These are phyloP conservation scores for Talaromyces wortmannii DNA, from an alignment of 495 filamentous ascomycete genomes.

Conservation along the genomic window DNA sequence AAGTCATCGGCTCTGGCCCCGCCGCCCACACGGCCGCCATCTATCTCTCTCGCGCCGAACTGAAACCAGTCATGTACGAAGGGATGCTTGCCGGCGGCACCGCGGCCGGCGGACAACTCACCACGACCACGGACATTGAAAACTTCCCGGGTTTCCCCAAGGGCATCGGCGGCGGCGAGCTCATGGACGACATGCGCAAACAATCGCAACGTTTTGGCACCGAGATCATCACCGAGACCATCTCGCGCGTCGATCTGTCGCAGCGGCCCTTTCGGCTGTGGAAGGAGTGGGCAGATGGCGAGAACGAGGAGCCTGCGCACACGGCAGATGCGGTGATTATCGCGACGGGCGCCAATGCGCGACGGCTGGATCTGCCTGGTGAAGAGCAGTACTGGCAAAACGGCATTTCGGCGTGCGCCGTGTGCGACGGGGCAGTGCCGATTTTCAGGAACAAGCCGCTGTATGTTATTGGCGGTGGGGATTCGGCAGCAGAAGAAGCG, in stretches of 20 bases:
- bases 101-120: slow-evolving; percentile 91
- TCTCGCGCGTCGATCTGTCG: slow-evolving; percentile 80
- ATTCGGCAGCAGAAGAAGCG: slow-evolving; percentile 95
- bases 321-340: slow-evolving; percentile 91
- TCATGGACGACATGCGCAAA: slow-evolving; percentile 94
- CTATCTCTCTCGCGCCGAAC: slow-evolving; percentile 89
- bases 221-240: slow-evolving; percentile 84
- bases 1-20: slow-evolving; percentile 84
- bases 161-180: slow-evolving; percentile 72
- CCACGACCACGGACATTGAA: slow-evolving; percentile 96
- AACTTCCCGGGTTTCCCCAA: slow-evolving; percentile 94
- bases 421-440: slow-evolving; percentile 94
- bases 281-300: slow-evolving; percentile 73
- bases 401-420: slow-evolving; percentile 92
- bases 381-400: slow-evolving; percentile 96
- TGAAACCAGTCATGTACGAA: slow-evolving; percentile 87
- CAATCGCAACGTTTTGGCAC: slow-evolving; percentile 92
- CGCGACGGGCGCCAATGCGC: slow-evolving; percentile 89
- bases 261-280: slow-evolving; percentile 86
- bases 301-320: slow-evolving; percentile 53
- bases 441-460: slow-evolving; percentile 96
- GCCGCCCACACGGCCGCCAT: slow-evolving; percentile 95
- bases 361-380: slow-evolving; percentile 73
- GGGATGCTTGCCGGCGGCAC: slow-evolving; percentile 97
- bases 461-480: slow-evolving; percentile 93